Base-by-base conservation (phyloP, 176 grass and related monocot genomes). In the Zoysia japonica region DNA sequence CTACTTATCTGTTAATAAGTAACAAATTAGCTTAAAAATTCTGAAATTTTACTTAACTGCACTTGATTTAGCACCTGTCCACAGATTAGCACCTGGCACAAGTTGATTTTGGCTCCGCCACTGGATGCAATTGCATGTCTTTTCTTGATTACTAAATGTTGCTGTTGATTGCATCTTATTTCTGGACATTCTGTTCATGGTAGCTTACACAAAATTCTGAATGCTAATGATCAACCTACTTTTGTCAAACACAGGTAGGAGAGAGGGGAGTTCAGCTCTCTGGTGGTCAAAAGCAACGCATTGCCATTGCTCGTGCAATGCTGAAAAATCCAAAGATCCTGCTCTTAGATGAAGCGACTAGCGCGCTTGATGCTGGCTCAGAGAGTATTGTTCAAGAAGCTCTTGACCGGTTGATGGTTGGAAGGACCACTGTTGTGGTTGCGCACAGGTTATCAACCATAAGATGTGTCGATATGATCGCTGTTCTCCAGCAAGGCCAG, bases 301-400 rank as follows among this genome's bases (percentile, higher is more conserved):
- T 96, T 62, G 93, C 93, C 16, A 96, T 96, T 72, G 93, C 93
- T 5, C 90, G 93, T 47, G 93, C 93, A 17, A 92, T 96, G 93
- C 71, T 96, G 5, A 96, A 96, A 79, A 86, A 90, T 63, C 90
- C 93, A 11, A 92, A 90, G 74, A 90, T 92, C 43, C 76, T 96
- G 12, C 83, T 96, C 13, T 74, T 96, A 14, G 93, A 96, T 16
- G 93, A 96, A 67, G 93, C 93, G 11, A 96, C 93, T 3, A 96
- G 93, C 37, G 90, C 93, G 0, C 75, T 96, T 9, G 93, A 96
- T 85, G 85, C 90, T 11, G 93, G 85, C 41, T 96, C 93, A 0
- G 93, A 96, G 59, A 96, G 59, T 50, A 84, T 96, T 11, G 93
- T 96, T 46, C 93, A 96, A 65, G 93, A 96, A 48, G 93, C 93